Evolutionary conservation across 75 land plant genomes (phyloP), one percentile per base, ranked within the genome.

Genomic region (Sequoia sempervirens): DNA sequence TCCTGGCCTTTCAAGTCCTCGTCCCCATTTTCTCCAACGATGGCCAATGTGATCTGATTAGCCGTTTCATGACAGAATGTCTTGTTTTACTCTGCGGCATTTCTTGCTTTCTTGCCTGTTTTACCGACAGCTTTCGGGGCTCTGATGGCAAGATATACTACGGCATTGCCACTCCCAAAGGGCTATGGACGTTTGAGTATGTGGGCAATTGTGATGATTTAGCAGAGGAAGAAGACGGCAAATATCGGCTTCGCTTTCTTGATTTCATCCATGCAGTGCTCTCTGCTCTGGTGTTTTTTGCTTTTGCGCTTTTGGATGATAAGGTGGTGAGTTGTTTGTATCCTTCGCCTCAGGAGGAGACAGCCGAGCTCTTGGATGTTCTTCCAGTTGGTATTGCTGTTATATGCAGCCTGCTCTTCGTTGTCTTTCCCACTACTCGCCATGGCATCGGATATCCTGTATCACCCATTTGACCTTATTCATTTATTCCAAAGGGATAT

Each of bases 361-460:
- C 75, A 46, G 37, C 78, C 79, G 87, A 90, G 83, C 50, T 90
- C 14, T 79, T 92, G 87, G 73, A 82, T 37, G 80, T 58, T 6
- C 2, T 92, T 75, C 96, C 96, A 5, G 75, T 90, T 20, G 75
- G 72, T 1, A 72, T 91, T n/a, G 96, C 92, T 15, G 79, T 87
- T 0, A 23, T 90, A 5, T 87, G 91, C 72, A 88, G 94, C 80
- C 5, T 85, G 47, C 52, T 93, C 69, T 89, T 93, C 80, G 86
- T 89, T 36, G 47, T 84, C 0, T 91, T 94, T 75, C 96, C 96
- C 5, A 74, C 86, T 2, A 91, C 52, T 2, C 88, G 96, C 56
- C 90, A 92, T 84, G 96, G 94, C 14, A 70, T 94, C 3, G 94
- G 92, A 12, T 83, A 75, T 52, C 90, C 85, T 47, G 75, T 74